Conservation (phyloP, 345 rosid genomes). For the Rhodamnia rubescens region DNA sequence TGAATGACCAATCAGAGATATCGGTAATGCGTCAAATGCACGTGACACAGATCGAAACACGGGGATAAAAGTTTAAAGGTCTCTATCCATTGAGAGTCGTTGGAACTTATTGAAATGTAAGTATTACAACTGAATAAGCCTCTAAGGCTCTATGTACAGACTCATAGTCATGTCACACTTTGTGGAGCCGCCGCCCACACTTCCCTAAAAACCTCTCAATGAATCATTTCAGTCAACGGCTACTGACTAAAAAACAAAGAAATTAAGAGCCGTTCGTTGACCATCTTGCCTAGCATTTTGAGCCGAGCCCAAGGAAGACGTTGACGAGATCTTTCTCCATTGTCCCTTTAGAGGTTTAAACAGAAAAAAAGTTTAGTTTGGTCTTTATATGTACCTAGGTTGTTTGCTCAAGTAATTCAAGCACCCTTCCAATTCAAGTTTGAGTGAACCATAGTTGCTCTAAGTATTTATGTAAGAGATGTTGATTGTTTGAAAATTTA, state of each 20-base stretch:
- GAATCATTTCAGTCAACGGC: too few relatives aligned
- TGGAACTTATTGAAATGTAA: background rate
- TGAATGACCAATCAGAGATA: background rate
- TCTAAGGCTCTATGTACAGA: too few relatives aligned
- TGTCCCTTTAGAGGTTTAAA: background rate
- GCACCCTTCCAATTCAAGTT: background rate
- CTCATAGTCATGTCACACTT: too few relatives aligned
- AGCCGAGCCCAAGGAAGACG: background rate
- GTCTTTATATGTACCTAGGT: background rate
- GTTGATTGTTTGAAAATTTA: background rate
- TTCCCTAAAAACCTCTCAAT: too few relatives aligned
- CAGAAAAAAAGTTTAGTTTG: background rate
- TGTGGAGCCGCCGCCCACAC: too few relatives aligned
- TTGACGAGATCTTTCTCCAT: background rate
- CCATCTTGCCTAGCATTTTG: background rate
- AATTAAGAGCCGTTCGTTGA: background rate
- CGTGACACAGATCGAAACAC: fast-evolving
- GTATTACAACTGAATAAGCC: too few relatives aligned
- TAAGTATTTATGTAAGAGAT: background rate
- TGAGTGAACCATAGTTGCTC: too few relatives aligned
- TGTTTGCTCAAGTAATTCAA: background rate
- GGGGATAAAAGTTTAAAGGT: background rate
- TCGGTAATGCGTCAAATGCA: background rate
- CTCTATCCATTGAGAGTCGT: background rate
- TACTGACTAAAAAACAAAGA: background rate